phyloP scores from a whole-genome alignment of 495 filamentous ascomycete genomes.

The Trypethelium eluteriae region DNA sequence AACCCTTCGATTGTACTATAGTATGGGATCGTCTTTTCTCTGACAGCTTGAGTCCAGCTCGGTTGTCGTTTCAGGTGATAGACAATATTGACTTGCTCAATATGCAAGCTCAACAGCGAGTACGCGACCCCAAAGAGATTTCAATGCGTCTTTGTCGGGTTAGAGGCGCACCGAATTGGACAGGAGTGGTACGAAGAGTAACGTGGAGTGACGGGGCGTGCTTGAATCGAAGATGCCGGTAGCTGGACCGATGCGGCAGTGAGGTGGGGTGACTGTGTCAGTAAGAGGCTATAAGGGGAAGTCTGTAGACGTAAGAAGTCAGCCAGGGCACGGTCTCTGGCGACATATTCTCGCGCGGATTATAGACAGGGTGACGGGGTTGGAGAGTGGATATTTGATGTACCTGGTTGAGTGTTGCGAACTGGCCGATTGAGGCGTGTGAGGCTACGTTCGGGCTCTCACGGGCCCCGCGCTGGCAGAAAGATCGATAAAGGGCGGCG shows the following conservation, averaged over 20 bases:
- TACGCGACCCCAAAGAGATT: neutral
- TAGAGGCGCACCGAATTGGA: neutral
- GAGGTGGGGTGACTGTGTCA: neutral
- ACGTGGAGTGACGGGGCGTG: neutral
- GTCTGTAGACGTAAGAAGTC: neutral
- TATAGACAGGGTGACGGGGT: neutral
- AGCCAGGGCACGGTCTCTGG: neutral
- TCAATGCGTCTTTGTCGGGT: neutral
- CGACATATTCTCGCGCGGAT: neutral
- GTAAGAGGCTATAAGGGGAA: neutral
- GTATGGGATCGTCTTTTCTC: neutral
- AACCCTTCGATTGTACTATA: neutral
- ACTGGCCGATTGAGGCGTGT: neutral
- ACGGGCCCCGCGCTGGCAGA: neutral
- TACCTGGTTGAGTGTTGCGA: neutral
- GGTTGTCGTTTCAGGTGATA: neutral
- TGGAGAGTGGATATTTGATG: neutral
- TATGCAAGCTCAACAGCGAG: neutral
- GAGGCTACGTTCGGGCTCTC: neutral
- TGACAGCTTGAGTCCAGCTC: slow-evolving; percentile 10
- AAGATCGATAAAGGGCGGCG: neutral
- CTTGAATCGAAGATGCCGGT: neutral
- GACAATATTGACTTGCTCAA: neutral
- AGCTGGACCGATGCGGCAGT: neutral
- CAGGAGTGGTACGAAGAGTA: neutral